A percentile compares a stretch with the other conserved stretches of the same genome.
phyloP scores from a whole-genome alignment of 371 early-diverging fungal genomes.

The Nosema bombycis region DNA sequence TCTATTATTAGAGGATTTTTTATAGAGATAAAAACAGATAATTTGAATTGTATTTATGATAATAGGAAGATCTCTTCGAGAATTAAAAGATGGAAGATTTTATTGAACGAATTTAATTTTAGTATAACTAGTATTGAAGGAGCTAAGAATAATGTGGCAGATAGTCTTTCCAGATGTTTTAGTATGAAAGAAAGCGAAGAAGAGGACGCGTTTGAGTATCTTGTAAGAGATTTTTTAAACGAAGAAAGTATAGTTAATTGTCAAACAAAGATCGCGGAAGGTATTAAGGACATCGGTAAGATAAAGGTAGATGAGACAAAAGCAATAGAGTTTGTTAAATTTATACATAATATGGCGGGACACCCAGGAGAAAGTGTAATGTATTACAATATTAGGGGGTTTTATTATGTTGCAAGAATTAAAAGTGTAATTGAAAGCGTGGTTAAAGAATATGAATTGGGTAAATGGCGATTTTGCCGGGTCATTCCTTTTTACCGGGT shows the following conservation, averaged over 20 bases:
- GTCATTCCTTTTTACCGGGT: too few relatives aligned
- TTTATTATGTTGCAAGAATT: neutral
- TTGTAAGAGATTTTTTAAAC: too few relatives aligned
- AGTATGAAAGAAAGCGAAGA: neutral
- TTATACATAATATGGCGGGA: neutral
- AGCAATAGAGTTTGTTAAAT: neutral
- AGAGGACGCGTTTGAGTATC: too few relatives aligned
- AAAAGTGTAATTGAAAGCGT: neutral
- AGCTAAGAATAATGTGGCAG: neutral
- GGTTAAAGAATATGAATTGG: neutral
- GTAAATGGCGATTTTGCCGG: too few relatives aligned
- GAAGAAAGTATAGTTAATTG: neutral
- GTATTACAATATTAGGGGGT: neutral
- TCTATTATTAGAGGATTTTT: neutral
- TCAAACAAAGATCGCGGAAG: neutral
- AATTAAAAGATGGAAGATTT: neutral
- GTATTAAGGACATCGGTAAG: neutral
- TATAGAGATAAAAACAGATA: neutral
- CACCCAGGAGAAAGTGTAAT: neutral
- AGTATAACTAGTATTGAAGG: neutral
- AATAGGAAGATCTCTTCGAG: neutral
- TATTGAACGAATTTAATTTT: neutral
- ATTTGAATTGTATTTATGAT: neutral
- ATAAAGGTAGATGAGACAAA: neutral
- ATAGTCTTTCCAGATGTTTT: neutral